These are phyloP conservation scores for Entomortierella lignicola DNA, from an alignment of 192 early-diverging fungal genomes.

Conservation along the genomic window DNA sequence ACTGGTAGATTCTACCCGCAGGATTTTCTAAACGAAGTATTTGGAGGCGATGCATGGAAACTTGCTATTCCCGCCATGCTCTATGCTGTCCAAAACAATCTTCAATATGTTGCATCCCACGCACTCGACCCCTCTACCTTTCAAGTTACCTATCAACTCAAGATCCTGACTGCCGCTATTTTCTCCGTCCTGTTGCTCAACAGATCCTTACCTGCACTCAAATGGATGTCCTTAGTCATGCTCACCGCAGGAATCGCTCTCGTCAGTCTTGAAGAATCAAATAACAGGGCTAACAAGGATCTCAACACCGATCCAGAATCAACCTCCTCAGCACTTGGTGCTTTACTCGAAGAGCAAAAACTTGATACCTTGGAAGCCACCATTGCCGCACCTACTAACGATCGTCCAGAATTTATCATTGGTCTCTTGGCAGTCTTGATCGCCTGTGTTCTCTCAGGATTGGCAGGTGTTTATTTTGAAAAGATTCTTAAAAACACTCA, in stretches of 20 bases:
- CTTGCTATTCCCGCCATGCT: conserved; percentile 90
- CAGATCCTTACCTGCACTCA: conserved; percentile 70
- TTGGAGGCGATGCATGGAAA: conserved; percentile 80
- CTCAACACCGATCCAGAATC: conserved; percentile 16
- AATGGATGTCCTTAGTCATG: conserved; percentile 87
- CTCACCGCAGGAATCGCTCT: conserved; percentile 91
- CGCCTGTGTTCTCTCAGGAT: conserved; percentile 91
- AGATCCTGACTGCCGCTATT: conserved; percentile 95
- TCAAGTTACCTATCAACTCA: conserved; percentile 97
- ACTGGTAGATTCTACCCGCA: conserved; percentile 33
- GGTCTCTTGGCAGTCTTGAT: conserved; percentile 84
- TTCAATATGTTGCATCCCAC: conserved; percentile 92
- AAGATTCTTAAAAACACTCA: conserved; percentile 91
- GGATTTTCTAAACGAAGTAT: conserved; percentile 58
- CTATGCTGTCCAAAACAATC: conserved; percentile 97
- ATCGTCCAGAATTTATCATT: conserved; percentile 64
- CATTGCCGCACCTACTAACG: conserved; percentile 21
- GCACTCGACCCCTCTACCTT: conserved; percentile 93
- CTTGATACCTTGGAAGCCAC: neutral
- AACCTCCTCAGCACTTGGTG: conserved; percentile 17
- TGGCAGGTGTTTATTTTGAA: conserved; percentile 99
- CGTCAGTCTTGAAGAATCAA: conserved; percentile 76
- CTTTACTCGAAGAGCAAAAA: conserved; percentile 19
- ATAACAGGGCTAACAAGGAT: conserved; percentile 24
- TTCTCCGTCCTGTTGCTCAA: conserved; percentile 89